phyloP scores from a whole-genome alignment of 495 filamentous ascomycete species.

The Neurospora sp. region DNA sequence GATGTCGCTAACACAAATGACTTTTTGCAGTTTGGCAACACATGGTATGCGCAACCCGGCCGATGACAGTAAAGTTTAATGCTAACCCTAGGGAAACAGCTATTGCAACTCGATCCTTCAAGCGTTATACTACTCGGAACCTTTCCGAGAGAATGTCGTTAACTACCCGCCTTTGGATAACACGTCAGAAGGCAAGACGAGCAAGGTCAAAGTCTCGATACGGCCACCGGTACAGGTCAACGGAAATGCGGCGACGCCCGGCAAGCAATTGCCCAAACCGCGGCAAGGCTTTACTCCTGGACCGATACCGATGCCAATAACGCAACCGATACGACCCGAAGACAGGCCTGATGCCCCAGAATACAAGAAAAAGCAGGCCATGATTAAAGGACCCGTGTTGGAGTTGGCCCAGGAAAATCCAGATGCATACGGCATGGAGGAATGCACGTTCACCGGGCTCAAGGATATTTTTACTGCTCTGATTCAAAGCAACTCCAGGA shows the following conservation, averaged over 20 bases:
- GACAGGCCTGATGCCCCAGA: slow-evolving; percentile 84
- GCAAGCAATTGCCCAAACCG: slow-evolving; percentile 14
- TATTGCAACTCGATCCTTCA: slow-evolving; percentile 98
- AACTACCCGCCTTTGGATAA: slow-evolving; percentile 63
- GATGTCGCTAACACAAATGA: slow-evolving; percentile 12
- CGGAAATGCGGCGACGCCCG: slow-evolving; percentile 36
- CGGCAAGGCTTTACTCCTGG: not conserved
- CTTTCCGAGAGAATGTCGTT: slow-evolving; percentile 90
- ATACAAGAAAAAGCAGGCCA: slow-evolving; percentile 91
- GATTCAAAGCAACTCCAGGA: slow-evolving; percentile 68
- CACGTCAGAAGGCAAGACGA: slow-evolving; percentile 32
- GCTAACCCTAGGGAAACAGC: slow-evolving; percentile 31
- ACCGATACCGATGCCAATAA: slow-evolving; percentile 8
- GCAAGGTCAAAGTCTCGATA: slow-evolving; percentile 39
- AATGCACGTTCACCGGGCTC: slow-evolving; percentile 84
- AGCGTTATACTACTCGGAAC: slow-evolving; percentile 89
- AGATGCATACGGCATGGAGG: slow-evolving; percentile 78
- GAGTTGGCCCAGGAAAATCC: slow-evolving; percentile 69
- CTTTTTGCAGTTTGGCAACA: slow-evolving; percentile 77
- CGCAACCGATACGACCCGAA: slow-evolving; percentile 35
- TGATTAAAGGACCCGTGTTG: slow-evolving; percentile 76
- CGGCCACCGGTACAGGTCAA: slow-evolving; percentile 34
- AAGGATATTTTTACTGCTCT: slow-evolving; percentile 95
- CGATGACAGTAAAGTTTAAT: not conserved
- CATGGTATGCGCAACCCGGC: slow-evolving; percentile 54